Conservation (phyloP, 2,329 filamentous ascomycete species). For the Raffaelea deltoideospora region DNA sequence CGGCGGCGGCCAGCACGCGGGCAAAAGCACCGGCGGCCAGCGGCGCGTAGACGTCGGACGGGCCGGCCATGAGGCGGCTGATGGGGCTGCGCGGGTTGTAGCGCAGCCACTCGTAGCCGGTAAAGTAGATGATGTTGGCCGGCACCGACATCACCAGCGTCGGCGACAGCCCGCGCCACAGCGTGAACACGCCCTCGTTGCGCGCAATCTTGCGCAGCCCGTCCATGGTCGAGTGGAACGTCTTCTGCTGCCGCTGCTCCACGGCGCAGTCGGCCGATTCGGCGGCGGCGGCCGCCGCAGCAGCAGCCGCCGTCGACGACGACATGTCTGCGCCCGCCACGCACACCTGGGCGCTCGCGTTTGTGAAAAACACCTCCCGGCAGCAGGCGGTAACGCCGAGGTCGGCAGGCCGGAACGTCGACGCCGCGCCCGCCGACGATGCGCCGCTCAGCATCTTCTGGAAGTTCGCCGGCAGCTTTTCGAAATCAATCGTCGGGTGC, state of each 20-base stretch:
- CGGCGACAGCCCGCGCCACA: conserved; percentile 91
- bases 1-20: conserved; percentile 63
- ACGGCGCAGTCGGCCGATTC: conserved; percentile 57
- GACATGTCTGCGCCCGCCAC: conserved; percentile 48
- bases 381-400: conserved; percentile 91
- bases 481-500: conserved; percentile 19
- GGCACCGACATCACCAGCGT: conserved; percentile 90
- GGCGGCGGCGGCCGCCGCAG: conserved; percentile 29
- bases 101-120: conserved; percentile 90
- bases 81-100: conserved; percentile 61
- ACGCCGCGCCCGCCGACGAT: conserved; percentile 45
- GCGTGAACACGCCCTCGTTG: conserved; percentile 71
- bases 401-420: conserved; percentile 58
- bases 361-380: conserved; percentile 92
- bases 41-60: conserved; percentile 60
- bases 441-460: conserved; percentile 40
- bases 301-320: conserved; percentile 29
- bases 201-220: conserved; percentile 87
- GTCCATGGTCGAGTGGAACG: conserved; percentile 82
- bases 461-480: conserved; percentile 32
- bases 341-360: conserved; percentile 69
- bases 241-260: conserved; percentile 69
- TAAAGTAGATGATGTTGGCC: conserved; percentile 96
- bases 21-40: conserved; percentile 67
- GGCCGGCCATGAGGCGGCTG: conserved; percentile 32